Percentiles rank a stretch among this genome's conserved stretches.
Conservation (phyloP, 768 basidiomycete genomes). For the Collybiopsis luxurians region DNA sequence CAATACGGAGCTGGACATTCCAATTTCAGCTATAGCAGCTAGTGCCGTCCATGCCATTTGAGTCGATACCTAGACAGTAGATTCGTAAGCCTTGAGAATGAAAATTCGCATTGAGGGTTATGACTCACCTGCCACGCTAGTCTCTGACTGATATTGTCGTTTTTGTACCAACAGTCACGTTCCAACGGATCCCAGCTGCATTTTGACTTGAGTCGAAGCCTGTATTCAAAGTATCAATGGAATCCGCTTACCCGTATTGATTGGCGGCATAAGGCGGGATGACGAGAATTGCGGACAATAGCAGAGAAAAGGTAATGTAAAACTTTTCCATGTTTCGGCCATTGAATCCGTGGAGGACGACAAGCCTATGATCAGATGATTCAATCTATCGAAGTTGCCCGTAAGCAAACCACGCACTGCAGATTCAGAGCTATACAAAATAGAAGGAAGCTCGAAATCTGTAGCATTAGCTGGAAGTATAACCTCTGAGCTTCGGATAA, state of each 20-base stretch:
- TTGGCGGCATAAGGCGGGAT: slow-evolving; percentile 19
- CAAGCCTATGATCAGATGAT: too few species aligned
- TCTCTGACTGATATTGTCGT: slow-evolving; percentile 14
- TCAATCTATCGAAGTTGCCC: too few species aligned
- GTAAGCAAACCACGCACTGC: slow-evolving; percentile 13
- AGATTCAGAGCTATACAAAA: slow-evolving; percentile 21
- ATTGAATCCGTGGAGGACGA: slow-evolving; percentile 16
- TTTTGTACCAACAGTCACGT: slow-evolving; percentile 20
- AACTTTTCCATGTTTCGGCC: slow-evolving; percentile 18
- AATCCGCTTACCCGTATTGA: slow-evolving; percentile 17
- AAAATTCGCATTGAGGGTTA: too few species aligned
- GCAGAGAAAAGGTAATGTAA: slow-evolving; percentile 14
- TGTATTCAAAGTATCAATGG: too few species aligned
- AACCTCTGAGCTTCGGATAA: too few species aligned
- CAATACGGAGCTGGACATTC: slow-evolving; percentile 7
- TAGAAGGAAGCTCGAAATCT: slow-evolving; percentile 19
- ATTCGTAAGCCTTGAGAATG: too few species aligned
- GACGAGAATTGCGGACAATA: slow-evolving; percentile 11
- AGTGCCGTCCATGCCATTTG: slow-evolving; percentile 17
- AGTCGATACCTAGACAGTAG: slow-evolving; percentile 13
- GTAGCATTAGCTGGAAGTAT: slow-evolving; percentile 13
- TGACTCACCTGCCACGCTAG: slow-evolving; percentile 16
- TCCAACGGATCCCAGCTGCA: slow-evolving; percentile 20
- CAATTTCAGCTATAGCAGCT: slow-evolving; percentile 13
- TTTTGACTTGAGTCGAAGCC: too few species aligned